Conservation (phyloP, 2,329 filamentous ascomycete genomes). For the Penicillium sumatraense region DNA sequence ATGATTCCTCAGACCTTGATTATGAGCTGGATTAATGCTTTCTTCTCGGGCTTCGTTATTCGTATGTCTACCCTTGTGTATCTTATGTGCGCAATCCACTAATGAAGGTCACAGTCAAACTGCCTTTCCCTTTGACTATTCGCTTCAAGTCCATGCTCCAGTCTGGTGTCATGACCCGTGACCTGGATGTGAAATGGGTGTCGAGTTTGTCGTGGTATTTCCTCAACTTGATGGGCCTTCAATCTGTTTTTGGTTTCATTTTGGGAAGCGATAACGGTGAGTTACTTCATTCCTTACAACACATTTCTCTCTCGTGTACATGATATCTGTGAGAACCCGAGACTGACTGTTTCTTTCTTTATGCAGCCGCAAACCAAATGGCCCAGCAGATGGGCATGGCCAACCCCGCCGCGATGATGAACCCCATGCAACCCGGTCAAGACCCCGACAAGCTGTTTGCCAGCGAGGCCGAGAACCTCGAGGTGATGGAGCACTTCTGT, state of each 20-base stretch:
- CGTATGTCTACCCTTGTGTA: constrained; percentile 60
- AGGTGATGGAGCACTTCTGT: constrained; percentile 91
- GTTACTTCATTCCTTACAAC: too few relatives aligned
- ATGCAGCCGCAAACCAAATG: constrained; percentile 85
- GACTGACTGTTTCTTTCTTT: constrained; percentile 4
- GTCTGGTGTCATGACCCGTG: constrained; percentile 90
- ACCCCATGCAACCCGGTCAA: constrained; percentile 89
- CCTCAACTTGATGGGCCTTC: constrained; percentile 91
- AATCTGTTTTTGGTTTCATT: constrained; percentile 96
- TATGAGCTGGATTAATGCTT: constrained; percentile 99
- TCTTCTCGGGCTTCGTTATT: constrained; percentile 97
- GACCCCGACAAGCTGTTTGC: constrained; percentile 96
- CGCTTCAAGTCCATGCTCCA: constrained; percentile 99
- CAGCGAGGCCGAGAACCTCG: constrained; percentile 91
- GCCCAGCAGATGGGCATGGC: constrained; percentile 80
- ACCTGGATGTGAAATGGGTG: constrained; percentile 98
- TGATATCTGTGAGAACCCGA: background rate
- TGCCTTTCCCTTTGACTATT: constrained; percentile 95
- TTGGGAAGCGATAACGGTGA: constrained; percentile 93
- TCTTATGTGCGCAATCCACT: constrained; percentile 2
- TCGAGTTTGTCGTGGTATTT: constrained; percentile 99
- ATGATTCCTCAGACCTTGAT: constrained; percentile 98
- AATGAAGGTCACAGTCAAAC: constrained; percentile 68
- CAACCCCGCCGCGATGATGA: constrained; percentile 66
- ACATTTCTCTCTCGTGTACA: too few relatives aligned